Evolutionary conservation across 306 rosid species (phyloP).

Genomic region (Sechiopsis laciniata): DNA sequence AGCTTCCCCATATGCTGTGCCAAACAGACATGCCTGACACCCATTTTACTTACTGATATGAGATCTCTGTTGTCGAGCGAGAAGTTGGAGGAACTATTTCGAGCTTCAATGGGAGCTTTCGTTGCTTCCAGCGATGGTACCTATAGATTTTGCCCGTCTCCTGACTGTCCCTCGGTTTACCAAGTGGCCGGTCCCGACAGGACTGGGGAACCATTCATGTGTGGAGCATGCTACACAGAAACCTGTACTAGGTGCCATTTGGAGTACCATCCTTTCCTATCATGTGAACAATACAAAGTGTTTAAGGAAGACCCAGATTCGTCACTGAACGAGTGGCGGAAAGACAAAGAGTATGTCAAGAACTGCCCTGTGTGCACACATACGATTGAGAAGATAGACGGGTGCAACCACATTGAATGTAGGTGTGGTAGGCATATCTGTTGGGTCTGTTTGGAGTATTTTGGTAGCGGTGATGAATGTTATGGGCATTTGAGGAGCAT

Average conservation of each 20-base stretch:
- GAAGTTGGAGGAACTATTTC: constrained; percentile 79
- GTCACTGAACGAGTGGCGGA: constrained; percentile 77
- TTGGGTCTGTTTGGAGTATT: constrained; percentile 77
- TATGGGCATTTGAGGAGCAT: constrained; percentile 62
- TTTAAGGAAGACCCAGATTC: constrained; percentile 80
- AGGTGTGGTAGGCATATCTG: constrained; percentile 84
- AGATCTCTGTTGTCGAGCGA: constrained; percentile 45
- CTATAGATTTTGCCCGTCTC: constrained; percentile 81
- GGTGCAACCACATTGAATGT: constrained; percentile 89
- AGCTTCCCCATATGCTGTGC: constrained; percentile 69
- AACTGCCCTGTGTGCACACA: constrained; percentile 56
- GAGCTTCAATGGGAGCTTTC: constrained; percentile 78
- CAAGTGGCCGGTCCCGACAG: constrained; percentile 45
- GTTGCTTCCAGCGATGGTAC: constrained; percentile 51
- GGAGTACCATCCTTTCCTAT: constrained; percentile 72
- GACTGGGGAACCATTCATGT: constrained; percentile 54
- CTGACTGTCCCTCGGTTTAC: constrained; percentile 83
- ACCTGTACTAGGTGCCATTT: constrained; percentile 80
- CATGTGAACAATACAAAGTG: constrained; percentile 65
- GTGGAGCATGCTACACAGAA: constrained; percentile 82
- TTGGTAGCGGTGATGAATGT: constrained; percentile 52
- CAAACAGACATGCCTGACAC: constrained; percentile 42
- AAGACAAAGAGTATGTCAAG: constrained; percentile 71
- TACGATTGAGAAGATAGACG: constrained; percentile 74
- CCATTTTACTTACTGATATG: constrained; percentile 51